These are phyloP conservation scores for Mortierella claussenii DNA, from an alignment of 192 early-diverging fungal genomes.

Conservation along the genomic window DNA sequence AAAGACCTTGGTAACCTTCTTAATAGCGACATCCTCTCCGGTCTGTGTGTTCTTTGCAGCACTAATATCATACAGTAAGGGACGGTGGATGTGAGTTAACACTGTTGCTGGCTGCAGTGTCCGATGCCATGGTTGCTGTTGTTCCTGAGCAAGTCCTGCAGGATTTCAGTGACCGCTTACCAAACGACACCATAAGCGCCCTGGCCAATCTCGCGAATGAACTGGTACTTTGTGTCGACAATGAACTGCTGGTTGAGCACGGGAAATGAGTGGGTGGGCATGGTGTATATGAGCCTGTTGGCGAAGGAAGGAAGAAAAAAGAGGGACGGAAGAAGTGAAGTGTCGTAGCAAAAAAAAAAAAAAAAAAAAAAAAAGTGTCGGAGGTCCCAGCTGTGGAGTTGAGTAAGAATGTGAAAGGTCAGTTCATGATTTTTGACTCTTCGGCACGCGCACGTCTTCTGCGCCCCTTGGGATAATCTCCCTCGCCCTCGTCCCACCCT, in stretches of 20 bases:
- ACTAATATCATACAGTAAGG: constrained; percentile 50
- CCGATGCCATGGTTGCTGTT: too few relatives aligned
- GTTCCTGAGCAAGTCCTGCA: too few relatives aligned
- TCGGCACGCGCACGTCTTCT: too few relatives aligned
- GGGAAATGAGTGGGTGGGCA: constrained; percentile 59
- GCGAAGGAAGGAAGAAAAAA: too few relatives aligned
- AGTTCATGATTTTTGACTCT: too few relatives aligned
- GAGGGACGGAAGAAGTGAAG: background rate
- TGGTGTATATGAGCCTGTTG: too few relatives aligned
- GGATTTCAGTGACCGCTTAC: constrained; percentile 61
- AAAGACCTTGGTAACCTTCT: constrained; percentile 78
- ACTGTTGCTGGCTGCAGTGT: too few relatives aligned
- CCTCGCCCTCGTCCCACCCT: too few relatives aligned
- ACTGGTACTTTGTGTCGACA: constrained; percentile 70
- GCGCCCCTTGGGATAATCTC: too few relatives aligned
- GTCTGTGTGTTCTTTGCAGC: constrained; percentile 87
- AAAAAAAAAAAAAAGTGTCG: background rate
- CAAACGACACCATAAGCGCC: constrained; percentile 94
- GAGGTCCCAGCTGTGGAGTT: background rate
- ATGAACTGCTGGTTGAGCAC: constrained; percentile 60
- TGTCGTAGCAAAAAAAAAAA: background rate
- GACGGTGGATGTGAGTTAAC: background rate
- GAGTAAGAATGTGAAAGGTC: background rate
- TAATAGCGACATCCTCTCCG: constrained; percentile 91
- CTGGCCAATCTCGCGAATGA: constrained; percentile 86